Conservation (phyloP, 2,329 filamentous ascomycete species). For the Teratosphaeria epicoccoides region DNA sequence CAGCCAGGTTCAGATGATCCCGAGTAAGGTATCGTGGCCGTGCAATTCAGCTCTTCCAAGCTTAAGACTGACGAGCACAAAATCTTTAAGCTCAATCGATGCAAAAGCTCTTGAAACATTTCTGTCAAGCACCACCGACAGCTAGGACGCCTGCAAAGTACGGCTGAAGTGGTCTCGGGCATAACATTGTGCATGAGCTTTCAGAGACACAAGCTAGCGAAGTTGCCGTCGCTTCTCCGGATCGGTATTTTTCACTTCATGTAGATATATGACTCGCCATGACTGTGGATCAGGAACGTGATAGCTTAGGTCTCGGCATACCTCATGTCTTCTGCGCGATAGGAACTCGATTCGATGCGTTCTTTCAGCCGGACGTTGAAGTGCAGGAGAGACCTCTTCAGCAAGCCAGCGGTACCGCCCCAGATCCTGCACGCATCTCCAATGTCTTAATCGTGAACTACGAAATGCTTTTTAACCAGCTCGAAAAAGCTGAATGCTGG, state of each 20-base stretch:
- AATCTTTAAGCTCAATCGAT: slow-evolving; percentile 28
- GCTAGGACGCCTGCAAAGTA: slow-evolving; percentile 55
- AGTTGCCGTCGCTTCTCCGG: slow-evolving; percentile 55
- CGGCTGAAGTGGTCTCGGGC: slow-evolving; percentile 46
- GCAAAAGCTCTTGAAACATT: slow-evolving; percentile 52
- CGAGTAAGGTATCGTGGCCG: neutral
- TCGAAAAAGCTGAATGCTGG: slow-evolving; percentile 12
- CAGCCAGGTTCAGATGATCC: slow-evolving; percentile 8
- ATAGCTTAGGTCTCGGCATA: neutral
- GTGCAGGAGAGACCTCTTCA: too few species aligned
- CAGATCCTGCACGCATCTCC: neutral
- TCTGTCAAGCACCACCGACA: slow-evolving; percentile 53
- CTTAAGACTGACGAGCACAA: slow-evolving; percentile 18
- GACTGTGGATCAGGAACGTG: neutral
- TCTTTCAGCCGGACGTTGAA: too few species aligned
- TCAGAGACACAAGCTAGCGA: slow-evolving; percentile 60
- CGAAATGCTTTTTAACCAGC: slow-evolving; percentile 15
- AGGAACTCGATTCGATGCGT: neutral
- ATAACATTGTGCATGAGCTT: slow-evolving; percentile 58
- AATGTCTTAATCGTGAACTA: slow-evolving; percentile 15
- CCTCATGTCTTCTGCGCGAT: neutral
- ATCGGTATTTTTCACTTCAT: slow-evolving; percentile 57
- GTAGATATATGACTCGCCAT: slow-evolving; percentile 35
- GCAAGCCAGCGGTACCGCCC: neutral
- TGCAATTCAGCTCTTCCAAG: slow-evolving; percentile 3